These are phyloP conservation scores for Aspergillus arachidicola DNA, from an alignment of 2,329 filamentous ascomycete species.

Conservation along the genomic window DNA sequence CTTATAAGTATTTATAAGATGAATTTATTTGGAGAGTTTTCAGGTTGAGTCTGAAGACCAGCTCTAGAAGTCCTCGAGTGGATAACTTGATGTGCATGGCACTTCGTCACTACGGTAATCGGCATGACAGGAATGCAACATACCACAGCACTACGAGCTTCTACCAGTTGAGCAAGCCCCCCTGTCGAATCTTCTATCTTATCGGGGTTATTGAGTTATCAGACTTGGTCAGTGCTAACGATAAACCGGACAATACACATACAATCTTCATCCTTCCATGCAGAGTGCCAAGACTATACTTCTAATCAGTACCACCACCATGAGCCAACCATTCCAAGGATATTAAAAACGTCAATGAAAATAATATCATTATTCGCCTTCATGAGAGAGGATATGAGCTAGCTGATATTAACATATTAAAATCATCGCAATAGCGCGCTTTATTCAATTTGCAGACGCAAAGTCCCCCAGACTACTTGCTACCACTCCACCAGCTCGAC, in stretches of 20 bases:
- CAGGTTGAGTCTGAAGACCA: not conserved
- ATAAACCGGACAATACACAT: not conserved
- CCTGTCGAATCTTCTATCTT: not conserved
- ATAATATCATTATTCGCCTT: not conserved
- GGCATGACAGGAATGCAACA: conserved; percentile 13
- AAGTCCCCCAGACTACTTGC: conserved; percentile 13
- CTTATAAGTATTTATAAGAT: not conserved
- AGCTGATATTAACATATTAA: conserved; percentile 2
- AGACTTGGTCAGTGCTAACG: not conserved
- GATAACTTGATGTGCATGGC: not conserved
- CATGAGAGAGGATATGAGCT: not conserved
- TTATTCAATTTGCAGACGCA: not conserved
- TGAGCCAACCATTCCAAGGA: not conserved
- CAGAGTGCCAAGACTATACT: not conserved
- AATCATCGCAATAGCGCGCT: not conserved
- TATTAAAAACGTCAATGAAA: not conserved
- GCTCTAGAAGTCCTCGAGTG: not conserved
- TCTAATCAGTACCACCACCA: not conserved
- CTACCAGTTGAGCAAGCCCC: not conserved
- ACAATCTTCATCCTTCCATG: not conserved
- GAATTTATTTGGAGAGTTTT: not conserved
- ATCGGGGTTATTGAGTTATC: not conserved
- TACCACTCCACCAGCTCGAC: conserved; percentile 77
- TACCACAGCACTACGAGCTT: conserved; percentile 4
- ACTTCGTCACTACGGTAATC: conserved; percentile 20